Conservation (phyloP, 2,329 filamentous ascomycete genomes). For the Colletotrichum agaves region DNA sequence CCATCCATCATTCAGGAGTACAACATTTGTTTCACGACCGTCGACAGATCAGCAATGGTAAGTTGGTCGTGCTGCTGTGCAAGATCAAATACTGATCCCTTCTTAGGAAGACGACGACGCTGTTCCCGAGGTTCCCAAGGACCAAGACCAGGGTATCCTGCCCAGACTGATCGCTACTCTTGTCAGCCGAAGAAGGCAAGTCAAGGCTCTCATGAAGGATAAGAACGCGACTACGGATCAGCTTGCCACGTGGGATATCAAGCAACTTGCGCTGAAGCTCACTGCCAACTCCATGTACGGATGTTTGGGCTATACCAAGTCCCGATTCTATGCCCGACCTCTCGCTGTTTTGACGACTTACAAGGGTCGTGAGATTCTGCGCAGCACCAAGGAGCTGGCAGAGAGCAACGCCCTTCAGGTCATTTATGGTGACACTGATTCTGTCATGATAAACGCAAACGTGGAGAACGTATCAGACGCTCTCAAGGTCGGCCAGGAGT, state of each 20-base stretch:
- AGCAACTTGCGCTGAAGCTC: constrained; percentile 94
- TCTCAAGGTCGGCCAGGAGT: constrained; percentile 90
- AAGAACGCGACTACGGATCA: constrained; percentile 87
- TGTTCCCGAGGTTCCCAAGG: constrained; percentile 85
- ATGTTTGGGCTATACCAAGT: constrained; percentile 95
- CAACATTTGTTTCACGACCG: constrained; percentile 99
- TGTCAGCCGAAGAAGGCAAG: constrained; percentile 87
- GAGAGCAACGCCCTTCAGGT: constrained; percentile 92
- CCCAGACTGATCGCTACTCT: constrained; percentile 92
- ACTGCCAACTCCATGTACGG: constrained; percentile 99
- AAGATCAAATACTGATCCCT: constrained; percentile 43
- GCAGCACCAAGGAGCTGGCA: constrained; percentile 94
- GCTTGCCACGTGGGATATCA: constrained; percentile 96
- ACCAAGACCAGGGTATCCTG: constrained; percentile 85
- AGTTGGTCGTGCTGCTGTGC: constrained; percentile 46
- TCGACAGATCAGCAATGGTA: constrained; percentile 80
- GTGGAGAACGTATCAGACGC: constrained; percentile 93
- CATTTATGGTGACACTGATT: constrained; percentile 99
- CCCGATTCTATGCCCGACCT: constrained; percentile 95
- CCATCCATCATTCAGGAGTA: constrained; percentile 99
- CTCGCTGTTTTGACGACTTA: constrained; percentile 95
- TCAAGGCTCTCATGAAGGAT: constrained; percentile 97
- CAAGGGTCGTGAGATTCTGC: constrained; percentile 96
- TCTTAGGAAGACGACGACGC: constrained; percentile 76
- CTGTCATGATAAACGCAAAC: constrained; percentile 99